Evolutionary conservation across 2,329 filamentous ascomycete species (phyloP).

Genomic region (Eurotiales sp.): DNA sequence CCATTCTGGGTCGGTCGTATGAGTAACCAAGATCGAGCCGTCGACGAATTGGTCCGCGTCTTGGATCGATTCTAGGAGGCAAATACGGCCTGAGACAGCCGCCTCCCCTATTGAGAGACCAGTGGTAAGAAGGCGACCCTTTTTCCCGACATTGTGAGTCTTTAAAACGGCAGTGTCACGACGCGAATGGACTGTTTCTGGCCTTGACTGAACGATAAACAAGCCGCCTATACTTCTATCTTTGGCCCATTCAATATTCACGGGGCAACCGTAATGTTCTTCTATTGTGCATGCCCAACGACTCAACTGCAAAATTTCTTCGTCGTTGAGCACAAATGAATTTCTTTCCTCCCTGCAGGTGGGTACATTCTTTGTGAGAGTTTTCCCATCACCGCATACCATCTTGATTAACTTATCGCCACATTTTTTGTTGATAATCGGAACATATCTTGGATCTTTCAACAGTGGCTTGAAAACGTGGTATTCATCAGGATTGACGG

Average conservation of each 20-base stretch:
- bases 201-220: conserved; percentile 37
- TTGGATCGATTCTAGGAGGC: conserved; percentile 28
- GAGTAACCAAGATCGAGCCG: conserved; percentile 33
- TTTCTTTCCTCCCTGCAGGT: conserved; percentile 34
- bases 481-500: conserved; percentile 39
- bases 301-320: conserved; percentile 33
- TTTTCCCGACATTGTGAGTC: conserved; percentile 29
- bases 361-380: conserved; percentile 33
- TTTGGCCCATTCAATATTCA: conserved; percentile 42
- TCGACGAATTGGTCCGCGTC: conserved; percentile 33
- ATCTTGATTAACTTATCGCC: conserved; percentile 35
- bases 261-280: conserved; percentile 32
- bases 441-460: conserved; percentile 20
- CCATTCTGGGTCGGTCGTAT: conserved; percentile 38
- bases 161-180: conserved; percentile 28
- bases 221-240: conserved; percentile 25
- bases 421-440: conserved; percentile 34
- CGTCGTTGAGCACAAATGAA: conserved; percentile 30
- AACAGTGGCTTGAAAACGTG: conserved; percentile 38
- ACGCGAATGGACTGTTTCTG: conserved; percentile 37
- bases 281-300: conserved; percentile 37
- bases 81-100: conserved; percentile 31
- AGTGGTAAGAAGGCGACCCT: conserved; percentile 25
- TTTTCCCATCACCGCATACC: conserved; percentile 28
- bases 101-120: conserved; percentile 34